Conservation (phyloP, 345 rosid species). For the Carallia brachiata region DNA sequence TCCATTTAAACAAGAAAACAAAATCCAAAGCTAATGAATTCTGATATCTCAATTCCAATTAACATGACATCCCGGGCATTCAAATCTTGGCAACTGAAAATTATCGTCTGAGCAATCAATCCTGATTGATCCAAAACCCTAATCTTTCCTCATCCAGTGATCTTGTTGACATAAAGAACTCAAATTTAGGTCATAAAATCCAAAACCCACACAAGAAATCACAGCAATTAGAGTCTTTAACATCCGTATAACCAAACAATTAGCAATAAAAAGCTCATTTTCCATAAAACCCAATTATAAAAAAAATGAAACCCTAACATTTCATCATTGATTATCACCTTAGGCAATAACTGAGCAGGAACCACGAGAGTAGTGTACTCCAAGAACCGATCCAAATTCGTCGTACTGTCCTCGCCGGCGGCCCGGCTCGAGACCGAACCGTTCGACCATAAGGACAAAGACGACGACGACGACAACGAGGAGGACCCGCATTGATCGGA, state of each 20-base stretch:
- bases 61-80: too few relatives aligned
- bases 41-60: too few relatives aligned
- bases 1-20: not conserved
- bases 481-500: conserved; percentile 38
- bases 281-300: too few relatives aligned
- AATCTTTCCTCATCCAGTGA: not conserved
- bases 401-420: conserved; percentile 17
- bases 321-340: conserved; percentile 38
- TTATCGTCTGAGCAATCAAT: too few relatives aligned
- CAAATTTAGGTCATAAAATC: not conserved
- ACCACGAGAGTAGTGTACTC: conserved; percentile 75
- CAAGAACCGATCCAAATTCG: conserved; percentile 96
- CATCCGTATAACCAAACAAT: too few relatives aligned
- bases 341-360: conserved; percentile 50
- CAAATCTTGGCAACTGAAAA: too few relatives aligned
- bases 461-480: conserved; percentile 21
- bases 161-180: not conserved
- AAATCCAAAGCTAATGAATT: not conserved
- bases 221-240: too few relatives aligned
- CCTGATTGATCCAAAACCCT: not conserved
- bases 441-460: conserved; percentile 25
- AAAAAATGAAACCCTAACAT: not conserved
- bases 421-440: conserved; percentile 40
- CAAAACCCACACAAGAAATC: not conserved
- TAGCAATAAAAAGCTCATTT: not conserved